Base-by-base conservation (phyloP, 1,284 basidiomycete genomes). In the Phlebopus sp. region DNA sequence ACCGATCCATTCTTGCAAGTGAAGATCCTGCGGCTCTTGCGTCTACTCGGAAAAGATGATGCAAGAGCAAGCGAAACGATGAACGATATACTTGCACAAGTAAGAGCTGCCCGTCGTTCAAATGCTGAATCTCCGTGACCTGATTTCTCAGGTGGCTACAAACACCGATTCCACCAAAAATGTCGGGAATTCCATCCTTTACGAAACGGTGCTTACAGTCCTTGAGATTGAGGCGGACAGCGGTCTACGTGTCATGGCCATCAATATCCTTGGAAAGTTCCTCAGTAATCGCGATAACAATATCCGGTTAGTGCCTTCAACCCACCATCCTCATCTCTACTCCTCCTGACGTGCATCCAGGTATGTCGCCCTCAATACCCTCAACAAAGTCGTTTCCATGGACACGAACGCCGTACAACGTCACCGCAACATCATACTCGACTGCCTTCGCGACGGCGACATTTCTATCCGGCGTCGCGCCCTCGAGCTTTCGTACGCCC, bases 201-300 rank as follows among this genome's bases (percentile, higher is more conserved):
- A 99, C 67, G 97, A 99, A 72, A 96, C 96, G 0, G 97, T 99
- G 2, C 77, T 98, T 54, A 94, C 95, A 6, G 90, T 99, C n/a
- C 78, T 99, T 41, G 96, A 99, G 59, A 99, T 99, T 53, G 94
- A 98, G 63, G 96, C 97, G 7, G 97, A 99, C 67, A 90, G 84
- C 49, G 93, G 94, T 18, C 72, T 99, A 34, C 84, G 97, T 5
- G 96, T 99, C 45, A 98, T 99, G 97, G 97, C 97, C 0, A 99
- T 99, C 72, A 99, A 99, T 66, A 98, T 99, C 50, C 79, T 99
- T 37, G 97, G 97, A 52, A 99, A 98, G 70, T 99, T 99, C 74
- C 74, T 99, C 59, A 89, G 92, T 63, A 99, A 99, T 71, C 81
- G 92, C 27, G 97, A 99, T 69, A 99, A 99, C 72, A 99, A 99